Evolutionary conservation across 805 yeast genomes (phyloP), one percentile per base, ranked within the genome.

Genomic region (Lipomyces kockii): DNA sequence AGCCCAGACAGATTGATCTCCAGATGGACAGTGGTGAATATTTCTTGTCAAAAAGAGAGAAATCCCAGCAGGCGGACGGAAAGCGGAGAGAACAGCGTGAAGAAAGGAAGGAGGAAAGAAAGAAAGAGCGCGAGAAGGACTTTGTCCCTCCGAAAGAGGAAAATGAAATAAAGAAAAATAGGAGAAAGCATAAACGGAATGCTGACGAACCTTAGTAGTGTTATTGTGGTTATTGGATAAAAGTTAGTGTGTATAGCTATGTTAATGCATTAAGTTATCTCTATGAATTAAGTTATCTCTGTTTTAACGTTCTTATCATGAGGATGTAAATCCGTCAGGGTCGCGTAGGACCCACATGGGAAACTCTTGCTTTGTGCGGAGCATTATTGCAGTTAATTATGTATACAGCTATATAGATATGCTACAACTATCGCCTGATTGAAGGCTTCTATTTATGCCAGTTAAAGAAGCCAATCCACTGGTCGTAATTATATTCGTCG

Each of bases 11-110:
- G 90, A 84, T 95, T 80, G 99, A 95, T 86, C 82, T 93, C 78
- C 97, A 92, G 82, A 92, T 95, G 80, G 99, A 95, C 80, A 88
- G 96, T 83, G 99, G 99, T 86, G 99, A 95, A 80, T 95, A 92
- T 81, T 95, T 95, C 86, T 83, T 95, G 81, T 90, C 92, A 68
- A 90, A 91, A 82, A 86, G 83, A 75, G 97, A 93, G 75, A 92
- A 91, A 83, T 89, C 86, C 68, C 80, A 83, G 72, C 88, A 86
- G 78, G 87, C 87, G 71, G 81, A 89, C 69, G 88, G 87, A 65
- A 93, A 90, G 75, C 91, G 92, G 84, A 85, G 87, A 71, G 91
- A 87, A 63, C 86, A 90, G 74, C 96, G 93, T 77, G 88, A 84
- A 62, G 91, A 86, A 71, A 86, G 85, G 73, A 87, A 89, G 72